Evolutionary conservation across 2,329 filamentous ascomycete species (phyloP), one percentile per base, ranked within the genome.

Genomic region (Sporothrix brunneoviolacea): DNA sequence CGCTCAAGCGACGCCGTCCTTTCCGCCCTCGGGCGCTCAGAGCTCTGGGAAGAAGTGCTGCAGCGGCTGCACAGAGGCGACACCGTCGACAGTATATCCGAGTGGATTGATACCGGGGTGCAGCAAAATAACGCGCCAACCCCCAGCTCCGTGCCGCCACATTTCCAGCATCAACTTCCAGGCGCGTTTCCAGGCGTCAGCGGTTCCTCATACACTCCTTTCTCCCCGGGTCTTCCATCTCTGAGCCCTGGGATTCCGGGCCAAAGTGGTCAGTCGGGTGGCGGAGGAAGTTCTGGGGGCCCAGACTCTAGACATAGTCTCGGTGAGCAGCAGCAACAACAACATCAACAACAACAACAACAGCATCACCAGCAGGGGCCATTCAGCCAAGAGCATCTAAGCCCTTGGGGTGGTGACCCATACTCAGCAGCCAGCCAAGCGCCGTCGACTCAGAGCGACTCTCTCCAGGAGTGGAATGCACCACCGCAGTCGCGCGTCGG

Each of bases 1-100:
- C 73, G 71, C 19, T 73, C 73, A 39, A 79, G 67, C 61, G 76
- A 83, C 22, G 71, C 71, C 27, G 72, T 84, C 43, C 66, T 84
- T 24, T 66, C 72, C 4, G 80, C 79, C 9, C 70, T 84, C 41
- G 63, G 68, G 5, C 70, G 70, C 10, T 68, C 75, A 2, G 72
- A 75, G 6, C 62, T 75, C 7, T 74, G 74, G 68, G 75, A 79
- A 53, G 75, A 80, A 32, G 72, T 83, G 2, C 56, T 83, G 48
- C 65, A 68, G 18, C 72, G 74, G 6, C 60, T 83, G 38, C 77
- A 75, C 37, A 66, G 63, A 22, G 79, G 80, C 37, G 75, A 82
- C 53, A 66, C 70, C 8, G 64, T 81, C 19, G 77, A 82, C 39
- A 67, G 54, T 40, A 79, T 84, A 50, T 75, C 77, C 4, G 74